Percentiles rank a stretch among this genome's conserved stretches.
Evolutionary conservation across 192 early-diverging fungal species (phyloP).

Genomic region (Coemansia sp.): DNA sequence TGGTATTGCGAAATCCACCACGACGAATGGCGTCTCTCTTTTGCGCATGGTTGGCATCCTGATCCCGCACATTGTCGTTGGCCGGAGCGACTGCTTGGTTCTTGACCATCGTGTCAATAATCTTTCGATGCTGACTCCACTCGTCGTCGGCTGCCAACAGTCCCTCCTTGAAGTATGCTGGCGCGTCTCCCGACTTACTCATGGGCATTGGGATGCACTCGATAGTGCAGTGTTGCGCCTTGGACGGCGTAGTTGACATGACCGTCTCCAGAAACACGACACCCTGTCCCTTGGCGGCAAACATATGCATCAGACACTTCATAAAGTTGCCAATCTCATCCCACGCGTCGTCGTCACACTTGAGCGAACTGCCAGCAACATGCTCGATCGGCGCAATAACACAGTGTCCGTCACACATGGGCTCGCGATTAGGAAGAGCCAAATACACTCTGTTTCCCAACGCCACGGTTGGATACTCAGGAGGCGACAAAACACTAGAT

Average conservation of each 20-base stretch:
- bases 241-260: constrained; percentile 71
- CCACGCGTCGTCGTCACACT: constrained; percentile 92
- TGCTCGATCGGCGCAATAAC: constrained; percentile 92
- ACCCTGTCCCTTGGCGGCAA: constrained; percentile 67
- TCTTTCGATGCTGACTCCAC: constrained; percentile 84
- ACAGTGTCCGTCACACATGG: constrained; percentile 86
- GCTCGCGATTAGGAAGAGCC: constrained; percentile 71
- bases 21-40: constrained; percentile 38
- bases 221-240: constrained; percentile 75
- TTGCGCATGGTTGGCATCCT: constrained; percentile 36
- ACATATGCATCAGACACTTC: constrained; percentile 93
- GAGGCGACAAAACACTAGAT: constrained; percentile 60
- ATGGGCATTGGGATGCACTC: constrained; percentile 92
- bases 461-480: constrained; percentile 72
- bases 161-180: constrained; percentile 90
- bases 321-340: constrained; percentile 96
- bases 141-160: constrained; percentile 79
- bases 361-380: constrained; percentile 72
- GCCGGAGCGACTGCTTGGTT: constrained; percentile 24
- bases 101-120: constrained; percentile 75
- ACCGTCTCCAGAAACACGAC: constrained; percentile 93
- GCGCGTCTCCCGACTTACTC: constrained; percentile 72
- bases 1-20: constrained; percentile 71
- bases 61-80: constrained; percentile 31
- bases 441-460: constrained; percentile 81